Evolutionary conservation across 352 stramenopile species (phyloP).

Genomic region (Aphanomyces cochlioides): DNA sequence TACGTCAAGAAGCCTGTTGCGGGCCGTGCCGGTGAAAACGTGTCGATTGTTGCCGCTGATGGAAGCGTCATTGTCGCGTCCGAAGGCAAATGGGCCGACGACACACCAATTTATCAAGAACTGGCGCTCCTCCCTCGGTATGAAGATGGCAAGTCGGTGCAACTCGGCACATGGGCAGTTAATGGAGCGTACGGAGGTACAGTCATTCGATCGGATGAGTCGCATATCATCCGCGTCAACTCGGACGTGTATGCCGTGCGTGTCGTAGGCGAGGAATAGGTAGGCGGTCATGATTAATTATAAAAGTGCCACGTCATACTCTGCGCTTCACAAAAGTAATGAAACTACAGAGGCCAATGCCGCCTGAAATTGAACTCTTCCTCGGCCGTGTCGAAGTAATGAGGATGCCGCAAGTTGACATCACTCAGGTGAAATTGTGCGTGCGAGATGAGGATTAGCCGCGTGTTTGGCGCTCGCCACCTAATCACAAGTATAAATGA

Average conservation of each 20-base stretch:
- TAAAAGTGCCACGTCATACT: too few relatives aligned
- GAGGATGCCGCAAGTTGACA: neutral
- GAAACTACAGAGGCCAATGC: constrained; percentile 43
- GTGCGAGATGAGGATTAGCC: neutral
- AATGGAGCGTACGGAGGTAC: constrained; percentile 6
- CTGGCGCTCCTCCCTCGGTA: constrained; percentile 9
- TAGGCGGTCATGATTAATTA: too few relatives aligned
- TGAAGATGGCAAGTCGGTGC: neutral
- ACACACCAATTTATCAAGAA: constrained; percentile 19
- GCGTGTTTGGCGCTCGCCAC: constrained; percentile 19
- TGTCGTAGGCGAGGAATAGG: neutral
- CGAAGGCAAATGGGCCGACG: constrained; percentile 12
- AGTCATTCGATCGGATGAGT: constrained; percentile 6
- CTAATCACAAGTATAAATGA: constrained; percentile 1
- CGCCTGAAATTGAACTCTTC: constrained; percentile 78
- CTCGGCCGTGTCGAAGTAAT: constrained; percentile 58
- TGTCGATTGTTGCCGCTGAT: constrained; percentile 4
- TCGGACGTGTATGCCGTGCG: constrained; percentile 10
- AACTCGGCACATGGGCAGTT: constrained; percentile 21
- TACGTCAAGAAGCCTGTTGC: constrained; percentile 10
- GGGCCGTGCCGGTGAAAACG: constrained; percentile 12
- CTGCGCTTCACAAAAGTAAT: neutral
- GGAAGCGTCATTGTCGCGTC: neutral
- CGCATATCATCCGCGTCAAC: constrained; percentile 12
- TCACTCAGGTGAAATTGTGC: neutral